Evolutionary conservation across 2,329 filamentous ascomycete species (phyloP), one percentile per base, ranked within the genome.

Genomic region (Aspergillus ruber): DNA sequence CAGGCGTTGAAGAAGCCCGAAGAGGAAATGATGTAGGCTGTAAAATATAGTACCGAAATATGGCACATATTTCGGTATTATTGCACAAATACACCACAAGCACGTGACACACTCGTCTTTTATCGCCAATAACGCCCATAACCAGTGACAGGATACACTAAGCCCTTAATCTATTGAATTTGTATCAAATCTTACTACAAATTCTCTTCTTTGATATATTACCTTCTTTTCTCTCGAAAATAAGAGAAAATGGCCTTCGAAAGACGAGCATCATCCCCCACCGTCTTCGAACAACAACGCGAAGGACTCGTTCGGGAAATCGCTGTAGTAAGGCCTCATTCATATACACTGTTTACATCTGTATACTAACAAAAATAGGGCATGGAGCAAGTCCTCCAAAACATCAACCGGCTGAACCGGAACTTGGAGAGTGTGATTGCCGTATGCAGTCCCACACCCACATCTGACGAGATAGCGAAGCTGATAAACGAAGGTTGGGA

Each of bases 351-450:
- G 4, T 21, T 1, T 21, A 5, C 6, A 21, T 50, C 7, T 12
- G 2, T 25, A 27, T 15, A 12, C 15, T 45, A 47, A 50, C 18
- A 7, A 18, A 20, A n/a, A 10, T 53, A 83, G 79, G 78, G 76
- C 51, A 76, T 98, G 65, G 93, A 97, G 62, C 84, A 93, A 61
- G 90, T 95, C 50, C 84, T 98, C 8, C 87, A 90, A 60, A 96
- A 95, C 62, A 89, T 97, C 69, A 98, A 97, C 72, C 90, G 90
- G 60, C 74, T 98, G 50, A 98, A 97, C 67, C 84, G 91, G 29
- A 91, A 86, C 35, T 75, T 98, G 15, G 91, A 98, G 70, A 87
- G 90, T 47, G 86, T 97, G 17, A 90, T 94, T 50, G 84, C 89
- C 42, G 91, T 91, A 74, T 42, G 81, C 70, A 29, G 10, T 10